phyloP scores from a whole-genome alignment of 495 filamentous ascomycete species.

The Neurospora sp. region DNA sequence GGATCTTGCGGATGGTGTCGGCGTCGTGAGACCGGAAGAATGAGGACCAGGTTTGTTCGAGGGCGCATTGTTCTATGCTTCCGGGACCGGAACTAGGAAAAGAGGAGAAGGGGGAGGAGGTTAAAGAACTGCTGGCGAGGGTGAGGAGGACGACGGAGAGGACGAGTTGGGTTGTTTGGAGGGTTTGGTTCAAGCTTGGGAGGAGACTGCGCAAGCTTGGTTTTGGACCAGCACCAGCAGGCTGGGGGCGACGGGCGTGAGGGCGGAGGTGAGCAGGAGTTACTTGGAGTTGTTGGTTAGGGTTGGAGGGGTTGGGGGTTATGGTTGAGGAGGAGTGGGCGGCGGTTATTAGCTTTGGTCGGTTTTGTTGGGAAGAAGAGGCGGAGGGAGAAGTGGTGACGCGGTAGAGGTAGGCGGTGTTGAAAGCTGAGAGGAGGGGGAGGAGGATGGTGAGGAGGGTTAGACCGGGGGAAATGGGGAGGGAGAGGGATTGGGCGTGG shows the following conservation, averaged over 20 bases:
- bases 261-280: not conserved
- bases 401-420: constrained; percentile 16
- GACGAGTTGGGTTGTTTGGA: constrained; percentile 26
- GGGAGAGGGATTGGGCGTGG: constrained; percentile 34
- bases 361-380: not conserved
- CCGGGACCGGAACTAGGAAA: not conserved
- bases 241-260: constrained; percentile 45
- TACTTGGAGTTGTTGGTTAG: constrained; percentile 32
- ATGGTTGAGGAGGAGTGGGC: constrained; percentile 15
- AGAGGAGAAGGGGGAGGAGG: constrained; percentile 29
- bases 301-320: constrained; percentile 25
- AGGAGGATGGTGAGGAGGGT: constrained; percentile 41
- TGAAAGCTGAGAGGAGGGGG: constrained; percentile 39
- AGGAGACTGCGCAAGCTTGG: constrained; percentile 11
- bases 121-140: constrained; percentile 43
- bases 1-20: constrained; percentile 46
- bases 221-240: constrained; percentile 10
- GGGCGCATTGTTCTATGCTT: constrained; percentile 6
- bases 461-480: constrained; percentile 41
- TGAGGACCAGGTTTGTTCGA: constrained; percentile 43
- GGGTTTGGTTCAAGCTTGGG: constrained; percentile 22
- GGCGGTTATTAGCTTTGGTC: not conserved
- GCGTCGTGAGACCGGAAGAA: constrained; percentile 41
- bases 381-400: not conserved
- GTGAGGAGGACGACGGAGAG: constrained; percentile 33